Base-by-base conservation (phyloP, 768 basidiomycete genomes). In the Hortiboletus campestris region DNA sequence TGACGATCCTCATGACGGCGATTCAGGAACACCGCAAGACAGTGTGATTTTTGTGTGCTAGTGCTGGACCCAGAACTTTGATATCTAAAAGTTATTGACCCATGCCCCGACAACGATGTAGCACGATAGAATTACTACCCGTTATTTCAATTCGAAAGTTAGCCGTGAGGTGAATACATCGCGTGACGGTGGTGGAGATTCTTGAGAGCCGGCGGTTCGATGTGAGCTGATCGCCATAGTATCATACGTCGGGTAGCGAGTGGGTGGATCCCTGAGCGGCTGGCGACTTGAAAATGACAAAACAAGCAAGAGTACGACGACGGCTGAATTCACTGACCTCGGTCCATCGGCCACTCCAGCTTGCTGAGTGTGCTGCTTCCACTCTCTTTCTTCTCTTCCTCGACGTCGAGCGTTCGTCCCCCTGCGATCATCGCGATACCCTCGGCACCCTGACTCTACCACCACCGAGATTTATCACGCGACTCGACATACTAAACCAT, bases 11-110 rank as follows among this genome's bases (percentile, higher is more conserved):
- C 38, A 10, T 19, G 46, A 42, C 56, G 40, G 38, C 31, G 29
- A 22, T 46, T 13, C 57, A 80, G 78, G 78, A 79, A 58, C 79
- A 80, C 47, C 75, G 79, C 51, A 80, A 80, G 56, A 61, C 2
- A 1, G 51, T 69, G 12, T 71, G 47, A 53, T 20, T 29, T 44
- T 34, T 9, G 22, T 5, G 6, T 41, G 16, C 25, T 40, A 31
- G 7, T 22, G 11, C n/a, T 49, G 43, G 43, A 32, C 20, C 14
- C 5, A 35, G 2, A 4, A 7, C 11, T 25, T 25, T 10, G 22
- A 22, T 38, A 43, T n/a, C 11, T 49, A 36, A 34, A 40, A 38
- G 12, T 20, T 44, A 10, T 44, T 53, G 3, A 10, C 25, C n/a
- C 1, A 38, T 38, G 32, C 25, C 31, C n/a, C n/a, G 50, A 29